phyloP scores from a whole-genome alignment of 2,329 filamentous ascomycete species.

The Camillea tinctor region DNA sequence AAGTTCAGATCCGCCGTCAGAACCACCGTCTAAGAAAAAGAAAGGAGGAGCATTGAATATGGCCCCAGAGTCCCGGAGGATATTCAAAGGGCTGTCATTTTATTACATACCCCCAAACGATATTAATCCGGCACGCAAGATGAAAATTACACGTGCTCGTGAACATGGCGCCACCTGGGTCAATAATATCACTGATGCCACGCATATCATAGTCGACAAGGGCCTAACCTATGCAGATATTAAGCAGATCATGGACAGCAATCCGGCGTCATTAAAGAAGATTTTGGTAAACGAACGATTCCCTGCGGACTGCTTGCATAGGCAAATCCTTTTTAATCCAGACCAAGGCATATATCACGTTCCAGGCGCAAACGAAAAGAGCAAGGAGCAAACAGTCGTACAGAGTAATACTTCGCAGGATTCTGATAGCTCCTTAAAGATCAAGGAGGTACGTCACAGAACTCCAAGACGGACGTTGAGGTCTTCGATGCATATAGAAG shows the following conservation, averaged over 20 bases:
- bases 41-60: constrained; percentile 39
- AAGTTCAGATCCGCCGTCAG: constrained; percentile 15
- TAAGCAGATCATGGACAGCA: constrained; percentile 50
- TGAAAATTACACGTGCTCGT: constrained; percentile 71
- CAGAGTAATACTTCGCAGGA: constrained; percentile 8
- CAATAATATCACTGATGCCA: constrained; percentile 58
- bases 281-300: constrained; percentile 67
- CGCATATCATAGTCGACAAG: constrained; percentile 79
- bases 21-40: constrained; percentile 46
- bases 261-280: constrained; percentile 35
- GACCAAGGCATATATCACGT: constrained; percentile 59
- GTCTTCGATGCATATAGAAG: background rate
- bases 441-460: constrained; percentile 13
- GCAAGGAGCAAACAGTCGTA: constrained; percentile 2
- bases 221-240: constrained; percentile 63
- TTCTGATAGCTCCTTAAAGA: constrained; percentile 12
- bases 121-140: constrained; percentile 61
- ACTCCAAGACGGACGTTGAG: background rate
- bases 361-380: constrained; percentile 43
- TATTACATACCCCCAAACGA: constrained; percentile 84
- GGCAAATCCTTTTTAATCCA: constrained; percentile 56
- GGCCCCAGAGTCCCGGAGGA: constrained; percentile 51
- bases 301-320: constrained; percentile 65
- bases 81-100: constrained; percentile 62
- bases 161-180: constrained; percentile 76